Conservation (phyloP, 805 yeast genomes). For the Metschnikowia dekortorum region DNA sequence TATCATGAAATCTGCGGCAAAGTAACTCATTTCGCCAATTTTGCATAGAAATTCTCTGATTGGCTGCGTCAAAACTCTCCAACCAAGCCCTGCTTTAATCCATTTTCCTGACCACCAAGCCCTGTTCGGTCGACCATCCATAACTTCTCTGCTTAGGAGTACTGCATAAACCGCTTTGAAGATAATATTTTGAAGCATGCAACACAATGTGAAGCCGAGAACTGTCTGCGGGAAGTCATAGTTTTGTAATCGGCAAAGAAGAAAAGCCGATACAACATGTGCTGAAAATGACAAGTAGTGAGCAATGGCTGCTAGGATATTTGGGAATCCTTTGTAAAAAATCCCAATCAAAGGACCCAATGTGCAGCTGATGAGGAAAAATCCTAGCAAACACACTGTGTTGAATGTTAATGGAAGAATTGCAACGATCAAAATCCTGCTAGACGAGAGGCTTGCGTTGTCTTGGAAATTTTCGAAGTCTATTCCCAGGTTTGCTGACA, state of each 20-base stretch:
- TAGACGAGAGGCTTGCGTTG: constrained; percentile 15
- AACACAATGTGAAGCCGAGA: constrained; percentile 54
- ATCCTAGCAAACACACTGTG: constrained; percentile 31
- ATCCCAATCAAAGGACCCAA: constrained; percentile 48
- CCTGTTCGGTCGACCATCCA: constrained; percentile 53
- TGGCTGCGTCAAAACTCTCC: constrained; percentile 59
- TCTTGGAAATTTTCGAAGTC: constrained; percentile 42
- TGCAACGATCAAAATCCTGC: constrained; percentile 42
- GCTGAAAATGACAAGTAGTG: constrained; percentile 27
- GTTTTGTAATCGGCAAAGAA: constrained; percentile 64
- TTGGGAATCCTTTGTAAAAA: constrained; percentile 44
- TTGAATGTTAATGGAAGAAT: constrained; percentile 47
- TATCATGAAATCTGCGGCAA: constrained; percentile 58
- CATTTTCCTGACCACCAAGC: constrained; percentile 70
- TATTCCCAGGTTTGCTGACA: constrained; percentile 44
- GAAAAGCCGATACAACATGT: constrained; percentile 50
- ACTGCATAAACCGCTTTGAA: constrained; percentile 48
- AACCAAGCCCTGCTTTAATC: constrained; percentile 59
- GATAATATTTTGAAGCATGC: constrained; percentile 54
- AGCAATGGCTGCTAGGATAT: constrained; percentile 44
- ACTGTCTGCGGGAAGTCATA: constrained; percentile 60
- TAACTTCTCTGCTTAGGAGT: constrained; percentile 58
- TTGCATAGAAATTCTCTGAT: constrained; percentile 61
- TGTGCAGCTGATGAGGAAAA: constrained; percentile 41
- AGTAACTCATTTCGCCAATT: constrained; percentile 60